These are phyloP conservation scores for Aspergillus homomorphus DNA, from an alignment of 495 filamentous ascomycete species.

Conservation along the genomic window DNA sequence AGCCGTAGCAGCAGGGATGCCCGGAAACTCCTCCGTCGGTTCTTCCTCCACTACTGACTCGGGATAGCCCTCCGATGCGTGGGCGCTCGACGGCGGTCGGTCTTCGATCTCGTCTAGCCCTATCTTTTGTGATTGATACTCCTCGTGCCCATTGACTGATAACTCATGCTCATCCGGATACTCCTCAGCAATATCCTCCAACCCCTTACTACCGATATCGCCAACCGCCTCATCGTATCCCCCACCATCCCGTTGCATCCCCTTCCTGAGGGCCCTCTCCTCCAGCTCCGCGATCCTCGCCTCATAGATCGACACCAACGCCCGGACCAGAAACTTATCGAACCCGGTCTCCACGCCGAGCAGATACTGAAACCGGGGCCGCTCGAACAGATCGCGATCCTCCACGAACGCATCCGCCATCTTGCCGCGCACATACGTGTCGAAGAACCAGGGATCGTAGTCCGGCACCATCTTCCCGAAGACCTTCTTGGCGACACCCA, in stretches of 20 bases:
- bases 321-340: background rate
- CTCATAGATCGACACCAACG: conserved; percentile 2
- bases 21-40: background rate
- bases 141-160: background rate
- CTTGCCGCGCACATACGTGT: conserved; percentile 4
- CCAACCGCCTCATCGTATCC: background rate
- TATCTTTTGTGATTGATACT: too few relatives aligned
- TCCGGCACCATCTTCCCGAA: conserved; percentile 5
- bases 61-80: background rate
- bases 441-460: conserved; percentile 11
- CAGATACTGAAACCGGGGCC: conserved; percentile 2
- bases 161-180: background rate
- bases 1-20: background rate
- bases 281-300: background rate
- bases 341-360: conserved; percentile 1
- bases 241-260: background rate
- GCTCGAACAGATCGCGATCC: conserved; percentile 5
- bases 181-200: background rate
- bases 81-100: background rate
- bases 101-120: background rate
- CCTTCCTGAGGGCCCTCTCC: background rate
- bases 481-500: conserved; percentile 3
- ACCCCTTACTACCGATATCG: background rate
- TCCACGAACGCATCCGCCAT: conserved; percentile 10
- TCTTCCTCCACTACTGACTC: background rate